Percentiles rank a stretch among this genome's conserved stretches.
These are phyloP conservation scores for Citrus sinensis DNA, from an alignment of 345 rosid genomes.

Conservation along the genomic window DVS_A1.0 CM039165.1:7821501-7822000, in stretches of 20 bases:
- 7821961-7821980: slow-evolving; percentile 95
- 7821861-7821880: slow-evolving; percentile 80
- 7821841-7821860: slow-evolving; percentile 66
- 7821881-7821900: slow-evolving; percentile 98
- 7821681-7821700: slow-evolving; percentile 26
- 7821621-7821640: too few species aligned
- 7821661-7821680: too few species aligned
- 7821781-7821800: slow-evolving; percentile 48
- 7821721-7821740: slow-evolving; percentile 28
- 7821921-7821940: slow-evolving; percentile 72
- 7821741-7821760: slow-evolving; percentile 26
- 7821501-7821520: too few species aligned
- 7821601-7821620: too few species aligned
- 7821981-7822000: slow-evolving; percentile 85
- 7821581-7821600: too few species aligned
- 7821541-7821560: too few species aligned
- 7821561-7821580: too few species aligned
- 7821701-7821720: slow-evolving; percentile 23
- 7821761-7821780: slow-evolving; percentile 34
- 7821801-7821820: slow-evolving; percentile 40
- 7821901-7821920: slow-evolving; percentile 88
- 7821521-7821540: too few species aligned
- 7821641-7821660: not conserved
- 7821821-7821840: slow-evolving; percentile 59
- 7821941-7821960: slow-evolving; percentile 77